Evolutionary conservation across 306 rosid species (phyloP).

Genomic region (Sophora flavescens): DNA sequence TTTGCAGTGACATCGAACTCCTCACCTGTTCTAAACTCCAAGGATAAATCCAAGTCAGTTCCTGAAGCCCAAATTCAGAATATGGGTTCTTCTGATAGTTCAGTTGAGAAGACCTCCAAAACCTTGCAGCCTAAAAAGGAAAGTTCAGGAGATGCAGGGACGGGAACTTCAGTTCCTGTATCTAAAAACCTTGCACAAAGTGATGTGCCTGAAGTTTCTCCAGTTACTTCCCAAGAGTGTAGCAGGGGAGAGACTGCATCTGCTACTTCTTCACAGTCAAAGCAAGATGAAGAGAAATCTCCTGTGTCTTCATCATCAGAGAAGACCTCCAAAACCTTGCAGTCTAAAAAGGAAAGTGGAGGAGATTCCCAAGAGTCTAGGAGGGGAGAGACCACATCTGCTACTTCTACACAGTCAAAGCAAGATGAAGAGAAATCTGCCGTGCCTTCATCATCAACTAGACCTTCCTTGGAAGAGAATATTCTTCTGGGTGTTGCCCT

Average conservation of each 20-base stretch:
- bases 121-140: constrained; percentile 59
- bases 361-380: constrained; percentile 48
- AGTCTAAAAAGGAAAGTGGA: constrained; percentile 41
- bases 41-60: constrained; percentile 50
- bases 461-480: constrained; percentile 80
- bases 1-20: constrained; percentile 48
- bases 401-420: constrained; percentile 58
- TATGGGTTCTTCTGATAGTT: constrained; percentile 47
- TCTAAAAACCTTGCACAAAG: constrained; percentile 50
- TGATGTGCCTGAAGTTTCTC: constrained; percentile 47
- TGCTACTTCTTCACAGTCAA: constrained; percentile 52
- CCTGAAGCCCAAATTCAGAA: constrained; percentile 56
- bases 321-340: constrained; percentile 55
- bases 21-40: constrained; percentile 44
- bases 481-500: constrained; percentile 93
- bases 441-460: constrained; percentile 47
- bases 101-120: constrained; percentile 58
- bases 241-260: constrained; percentile 57
- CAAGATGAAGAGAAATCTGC: constrained; percentile 68
- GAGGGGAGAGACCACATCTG: constrained; percentile 52
- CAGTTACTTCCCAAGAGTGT: constrained; percentile 46
- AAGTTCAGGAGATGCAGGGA: constrained; percentile 52
- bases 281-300: constrained; percentile 71
- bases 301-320: constrained; percentile 48
- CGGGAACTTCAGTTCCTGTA: constrained; percentile 50